Evolutionary conservation across 139 green algal species (phyloP).

Genomic region (Eudorina sp.): DNA sequence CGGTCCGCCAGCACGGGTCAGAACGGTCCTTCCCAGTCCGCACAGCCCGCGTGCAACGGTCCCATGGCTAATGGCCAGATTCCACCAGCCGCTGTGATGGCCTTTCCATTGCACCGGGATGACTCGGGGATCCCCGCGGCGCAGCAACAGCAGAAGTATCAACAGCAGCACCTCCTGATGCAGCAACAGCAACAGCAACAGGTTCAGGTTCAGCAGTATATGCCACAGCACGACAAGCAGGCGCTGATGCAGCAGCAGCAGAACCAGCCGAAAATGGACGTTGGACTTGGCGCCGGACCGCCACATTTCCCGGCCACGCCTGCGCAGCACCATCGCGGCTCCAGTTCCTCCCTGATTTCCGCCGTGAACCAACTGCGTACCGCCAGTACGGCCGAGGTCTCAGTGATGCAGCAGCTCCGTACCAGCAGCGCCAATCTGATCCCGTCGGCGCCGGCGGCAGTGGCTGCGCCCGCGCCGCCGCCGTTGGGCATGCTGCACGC

Average conservation of each 20-base stretch:
- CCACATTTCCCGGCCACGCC: background rate
- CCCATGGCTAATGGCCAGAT: too few relatives aligned
- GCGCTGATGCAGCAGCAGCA: too few relatives aligned
- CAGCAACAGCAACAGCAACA: background rate
- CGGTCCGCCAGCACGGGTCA: too few relatives aligned
- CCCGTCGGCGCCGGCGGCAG: background rate
- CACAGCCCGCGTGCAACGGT: too few relatives aligned
- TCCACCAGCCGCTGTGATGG: too few relatives aligned
- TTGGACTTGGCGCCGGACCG: too few relatives aligned
- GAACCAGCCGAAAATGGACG: too few relatives aligned
- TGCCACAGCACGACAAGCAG: too few relatives aligned
- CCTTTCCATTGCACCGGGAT: too few relatives aligned
- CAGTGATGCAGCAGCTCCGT: background rate
- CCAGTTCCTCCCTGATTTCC: background rate
- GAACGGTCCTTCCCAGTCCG: too few relatives aligned
- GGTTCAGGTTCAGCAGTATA: background rate
- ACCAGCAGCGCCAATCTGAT: background rate
- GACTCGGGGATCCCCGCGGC: too few relatives aligned
- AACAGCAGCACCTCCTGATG: background rate
- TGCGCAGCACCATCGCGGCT: background rate
- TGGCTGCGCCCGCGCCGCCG: background rate
- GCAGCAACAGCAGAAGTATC: background rate
- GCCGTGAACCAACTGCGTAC: background rate
- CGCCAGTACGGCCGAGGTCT: background rate
- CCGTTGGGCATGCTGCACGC: background rate